Evolutionary conservation across 345 rosid species (phyloP), one percentile per base, ranked within the genome.

Genomic region (Salix arbutifolia): DNA sequence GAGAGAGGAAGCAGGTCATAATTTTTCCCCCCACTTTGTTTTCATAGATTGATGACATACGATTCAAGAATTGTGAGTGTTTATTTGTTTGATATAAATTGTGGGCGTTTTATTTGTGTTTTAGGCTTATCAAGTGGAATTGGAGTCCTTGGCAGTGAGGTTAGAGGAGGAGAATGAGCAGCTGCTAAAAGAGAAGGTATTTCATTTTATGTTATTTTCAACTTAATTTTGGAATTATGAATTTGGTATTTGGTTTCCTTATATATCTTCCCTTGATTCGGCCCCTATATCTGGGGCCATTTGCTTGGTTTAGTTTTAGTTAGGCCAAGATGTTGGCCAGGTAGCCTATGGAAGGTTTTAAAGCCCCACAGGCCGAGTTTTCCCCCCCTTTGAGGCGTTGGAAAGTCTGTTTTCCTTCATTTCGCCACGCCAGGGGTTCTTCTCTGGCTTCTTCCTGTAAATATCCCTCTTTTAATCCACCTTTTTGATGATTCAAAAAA

Each of bases 1-100:
- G 99, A 83, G 99, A 93, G 81, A 85, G 99, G 83, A 96, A 96
- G 84, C 97, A 92, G 91, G 97, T 90, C 6, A 31, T 68, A 48
- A 21, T 65, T 4, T 38, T n/a, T 13, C 9, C 9, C 9, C 2
- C 13, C 30, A 8, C 16, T 13, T 11, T n/a, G 31, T 21, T 46
- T 65, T 64, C 58, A 65, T 71, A 50, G 44, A 46, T 23, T 66
- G 40, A 19, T 28, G 42, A 18, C 19, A 21, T 38, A 69, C 16
- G 33, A 70, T 74, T 61, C 3, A 23, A 44, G 33, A 25, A 18
- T 68, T 42, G 11, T 33, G 14, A 46, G 61, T 25, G 33, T 26
- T 14, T 60, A 23, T 30, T 13, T 62, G 69, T 25, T 58, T 14
- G 42, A n/a, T 6, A 19, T 23, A n/a, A 58, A 52, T 18, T 37